Percentiles rank a stretch among this genome's conserved stretches.
Conservation (phyloP, 441 rosid species). For the Aquilaria agallochum region DNA sequence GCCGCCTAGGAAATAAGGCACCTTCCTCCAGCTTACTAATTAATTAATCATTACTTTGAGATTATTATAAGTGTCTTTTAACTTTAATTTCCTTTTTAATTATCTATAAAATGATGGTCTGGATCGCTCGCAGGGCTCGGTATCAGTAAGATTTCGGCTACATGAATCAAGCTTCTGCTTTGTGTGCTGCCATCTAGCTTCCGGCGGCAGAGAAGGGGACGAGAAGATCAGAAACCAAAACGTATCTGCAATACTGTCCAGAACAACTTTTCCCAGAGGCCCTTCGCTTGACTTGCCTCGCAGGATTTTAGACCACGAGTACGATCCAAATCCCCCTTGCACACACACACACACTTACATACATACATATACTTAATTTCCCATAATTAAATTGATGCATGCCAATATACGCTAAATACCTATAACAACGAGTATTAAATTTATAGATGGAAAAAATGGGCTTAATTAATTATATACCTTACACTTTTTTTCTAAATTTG, state of each 20-base stretch:
- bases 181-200: conserved; percentile 87
- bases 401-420: too few species aligned
- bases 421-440: too few species aligned
- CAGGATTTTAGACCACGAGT: conserved; percentile 85
- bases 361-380: too few species aligned
- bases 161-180: conserved; percentile 92
- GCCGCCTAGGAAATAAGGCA: conserved; percentile 77
- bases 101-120: background rate
- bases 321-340: conserved; percentile 17
- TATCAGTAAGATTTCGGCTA: conserved; percentile 67
- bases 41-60: too few species aligned
- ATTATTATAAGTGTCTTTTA: background rate
- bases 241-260: conserved; percentile 49
- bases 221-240: conserved; percentile 66
- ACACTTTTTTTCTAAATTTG: too few species aligned
- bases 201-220: conserved; percentile 86
- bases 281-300: conserved; percentile 53
- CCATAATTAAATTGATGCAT: too few species aligned
- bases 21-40: too few species aligned
- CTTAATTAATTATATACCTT: too few species aligned
- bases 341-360: too few species aligned
- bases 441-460: too few species aligned
- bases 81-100: background rate
- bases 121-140: conserved; percentile 60
- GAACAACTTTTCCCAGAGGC: conserved; percentile 71